Conservation (phyloP, 2,329 filamentous ascomycete species). For the Raffaelea albimanens region DNA sequence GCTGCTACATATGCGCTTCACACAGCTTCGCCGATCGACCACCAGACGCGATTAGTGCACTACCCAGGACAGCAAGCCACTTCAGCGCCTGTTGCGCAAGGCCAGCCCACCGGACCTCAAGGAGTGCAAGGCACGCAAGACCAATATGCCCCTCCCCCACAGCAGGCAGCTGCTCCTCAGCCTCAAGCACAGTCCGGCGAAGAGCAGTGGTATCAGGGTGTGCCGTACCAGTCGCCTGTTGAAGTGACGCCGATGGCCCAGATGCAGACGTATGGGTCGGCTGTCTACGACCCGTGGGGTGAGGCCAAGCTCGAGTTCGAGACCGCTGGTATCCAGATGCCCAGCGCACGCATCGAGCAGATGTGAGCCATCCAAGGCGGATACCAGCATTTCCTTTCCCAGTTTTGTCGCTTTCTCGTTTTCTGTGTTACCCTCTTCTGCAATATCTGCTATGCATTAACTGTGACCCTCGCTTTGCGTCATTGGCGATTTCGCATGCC, state of each 20-base stretch:
- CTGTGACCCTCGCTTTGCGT: background rate
- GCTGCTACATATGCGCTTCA: slow-evolving; percentile 39
- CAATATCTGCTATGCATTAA: background rate
- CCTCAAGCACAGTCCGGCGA: slow-evolving; percentile 20
- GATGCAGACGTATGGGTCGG: slow-evolving; percentile 37
- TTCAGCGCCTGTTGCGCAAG: slow-evolving; percentile 24
- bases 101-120: slow-evolving; percentile 20
- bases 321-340: slow-evolving; percentile 49
- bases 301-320: slow-evolving; percentile 47
- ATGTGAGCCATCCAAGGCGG: slow-evolving; percentile 28
- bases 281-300: slow-evolving; percentile 43
- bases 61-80: slow-evolving; percentile 27
- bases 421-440: background rate
- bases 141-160: slow-evolving; percentile 20
- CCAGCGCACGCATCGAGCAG: slow-evolving; percentile 47
- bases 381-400: background rate
- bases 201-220: slow-evolving; percentile 41
- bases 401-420: background rate
- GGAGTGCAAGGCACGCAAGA: slow-evolving; percentile 24
- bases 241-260: slow-evolving; percentile 46
- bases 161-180: slow-evolving; percentile 23
- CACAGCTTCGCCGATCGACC: slow-evolving; percentile 35
- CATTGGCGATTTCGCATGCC: background rate
- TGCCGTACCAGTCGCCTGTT: slow-evolving; percentile 47
- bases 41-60: slow-evolving; percentile 25